Evolutionary conservation across 2,329 filamentous ascomycete species (phyloP), one percentile per base, ranked within the genome.

Genomic region (Cercospora zeae-maydis): DNA sequence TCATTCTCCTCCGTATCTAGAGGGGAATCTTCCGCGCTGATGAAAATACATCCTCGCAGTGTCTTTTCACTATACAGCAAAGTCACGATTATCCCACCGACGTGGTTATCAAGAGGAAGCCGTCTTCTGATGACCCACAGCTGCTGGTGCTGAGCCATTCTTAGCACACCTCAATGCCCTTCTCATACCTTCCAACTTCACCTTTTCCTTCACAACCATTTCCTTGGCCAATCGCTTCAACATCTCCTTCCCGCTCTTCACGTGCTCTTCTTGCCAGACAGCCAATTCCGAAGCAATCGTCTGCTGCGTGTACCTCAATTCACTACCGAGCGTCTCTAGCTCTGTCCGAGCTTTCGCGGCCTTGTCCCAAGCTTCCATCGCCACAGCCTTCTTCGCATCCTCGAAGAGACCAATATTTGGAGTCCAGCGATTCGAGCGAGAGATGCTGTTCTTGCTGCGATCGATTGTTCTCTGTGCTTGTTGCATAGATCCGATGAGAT

Each of bases 281-380:
- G 95, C 95, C 61, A 99, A 77, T 78, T 99, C 95, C 1, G 87
- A 84, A 6, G 96, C 93, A 24, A 98, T 93, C 13, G 93, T 92
- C 76, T 96, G 91, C 78, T 97, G 93, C 53, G 93, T 96, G 76
- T 95, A 96, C 55, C 92, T 82, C 60, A 99, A 80, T 76, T 99
- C 95, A 57, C 86, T 86, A 0, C 89, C 88, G n/a, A 96, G 77
- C 47, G 86, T 84, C 19, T 88, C 85, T 10, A 91, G 84, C 73
- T 97, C 91, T 16, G 82, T 77, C 66, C 88, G 85, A 21, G 85
- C 86, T 66, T 88, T 87, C 13, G 85, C 83, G 37, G 91, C 90
- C 70, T 90, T 91, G 67, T 90, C 88, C 77, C 92, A 90, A 47
- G 91, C 90, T 62, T 98, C 95, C 66, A 92, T 88, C 70, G 92